A percentile compares a stretch with the other conserved stretches of the same genome.
phyloP scores from a whole-genome alignment of 768 basidiomycete species.

The Leccinum aurantiacum region DNA sequence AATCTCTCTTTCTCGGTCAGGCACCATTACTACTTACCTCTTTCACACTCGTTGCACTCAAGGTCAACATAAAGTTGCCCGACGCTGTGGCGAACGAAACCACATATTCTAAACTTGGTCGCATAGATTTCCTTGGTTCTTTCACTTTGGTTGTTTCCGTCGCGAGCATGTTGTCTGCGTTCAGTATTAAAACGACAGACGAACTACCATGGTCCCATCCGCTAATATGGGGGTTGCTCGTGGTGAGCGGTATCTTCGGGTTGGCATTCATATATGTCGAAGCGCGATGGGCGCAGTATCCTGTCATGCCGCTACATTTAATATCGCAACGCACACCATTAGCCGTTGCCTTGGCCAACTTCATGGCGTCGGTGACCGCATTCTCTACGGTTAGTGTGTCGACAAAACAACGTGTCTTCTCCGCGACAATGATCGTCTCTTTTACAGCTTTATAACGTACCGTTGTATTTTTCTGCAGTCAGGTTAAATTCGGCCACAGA shows the following conservation, averaged over 20 bases:
- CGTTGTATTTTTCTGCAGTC: constrained; percentile 87
- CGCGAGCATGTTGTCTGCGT: constrained; percentile 71
- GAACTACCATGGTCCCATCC: constrained; percentile 76
- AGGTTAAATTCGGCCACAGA: constrained; percentile 63
- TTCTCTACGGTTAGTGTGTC: constrained; percentile 66
- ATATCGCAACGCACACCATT: constrained; percentile 78
- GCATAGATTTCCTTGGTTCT: constrained; percentile 85
- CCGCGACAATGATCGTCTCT: constrained; percentile 4
- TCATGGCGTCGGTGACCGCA: constrained; percentile 72
- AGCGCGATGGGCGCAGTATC: constrained; percentile 72
- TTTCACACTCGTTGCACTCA: constrained; percentile 64
- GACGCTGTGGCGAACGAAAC: constrained; percentile 59
- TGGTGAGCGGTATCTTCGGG: constrained; percentile 53
- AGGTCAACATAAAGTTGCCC: constrained; percentile 79
- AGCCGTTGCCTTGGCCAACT: constrained; percentile 76
- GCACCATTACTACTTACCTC: constrained; percentile 76
- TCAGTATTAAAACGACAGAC: constrained; percentile 76
- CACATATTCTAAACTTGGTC: constrained; percentile 61
- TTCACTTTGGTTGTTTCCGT: constrained; percentile 73
- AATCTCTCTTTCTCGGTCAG: constrained; percentile 38
- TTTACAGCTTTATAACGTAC: constrained; percentile 77
- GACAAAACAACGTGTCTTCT: not conserved
- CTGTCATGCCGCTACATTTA: constrained; percentile 86
- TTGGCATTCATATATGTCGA: constrained; percentile 76
- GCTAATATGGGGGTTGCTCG: constrained; percentile 64